phyloP scores from a whole-genome alignment of 805 yeast species.

The Suhomyces kilbournensis region DNA sequence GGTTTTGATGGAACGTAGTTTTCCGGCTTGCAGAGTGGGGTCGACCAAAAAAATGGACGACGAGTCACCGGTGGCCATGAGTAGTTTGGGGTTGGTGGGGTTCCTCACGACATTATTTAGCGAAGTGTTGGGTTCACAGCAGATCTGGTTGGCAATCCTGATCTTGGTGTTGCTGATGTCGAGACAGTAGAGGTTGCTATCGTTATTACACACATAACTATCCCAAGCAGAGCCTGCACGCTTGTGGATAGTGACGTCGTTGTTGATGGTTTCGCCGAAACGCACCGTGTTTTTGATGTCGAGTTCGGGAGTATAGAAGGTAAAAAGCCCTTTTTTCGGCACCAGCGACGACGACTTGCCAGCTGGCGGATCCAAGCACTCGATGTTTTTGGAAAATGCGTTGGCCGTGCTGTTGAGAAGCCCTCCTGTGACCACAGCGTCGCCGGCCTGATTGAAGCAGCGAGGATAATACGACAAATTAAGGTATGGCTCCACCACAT shows the following conservation, averaged over 20 bases:
- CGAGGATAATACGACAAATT: conserved; percentile 65
- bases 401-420: conserved; percentile 39
- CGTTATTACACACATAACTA: conserved; percentile 81
- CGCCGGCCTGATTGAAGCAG: conserved; percentile 61
- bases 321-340: conserved; percentile 56
- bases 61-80: conserved; percentile 73
- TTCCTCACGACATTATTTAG: conserved; percentile 72
- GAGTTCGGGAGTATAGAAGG: conserved; percentile 52
- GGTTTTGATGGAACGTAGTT: conserved; percentile 46
- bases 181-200: conserved; percentile 63
- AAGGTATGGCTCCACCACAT: conserved; percentile 27
- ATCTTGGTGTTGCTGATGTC: conserved; percentile 50
- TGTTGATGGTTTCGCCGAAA: conserved; percentile 81
- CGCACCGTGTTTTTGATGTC: conserved; percentile 48
- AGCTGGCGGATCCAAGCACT: conserved; percentile 15
- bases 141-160: conserved; percentile 40
- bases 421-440: conserved; percentile 49
- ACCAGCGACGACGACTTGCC: not conserved
- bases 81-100: conserved; percentile 35
- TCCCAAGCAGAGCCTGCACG: conserved; percentile 39
- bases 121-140: conserved; percentile 56
- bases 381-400: conserved; percentile 22
- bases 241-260: conserved; percentile 61
- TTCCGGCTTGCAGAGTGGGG: conserved; percentile 31
- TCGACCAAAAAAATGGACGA: conserved; percentile 59